Evolutionary conservation across 2,329 filamentous ascomycete species (phyloP).

Genomic region (Neophaeococcomyces aloes): DNA sequence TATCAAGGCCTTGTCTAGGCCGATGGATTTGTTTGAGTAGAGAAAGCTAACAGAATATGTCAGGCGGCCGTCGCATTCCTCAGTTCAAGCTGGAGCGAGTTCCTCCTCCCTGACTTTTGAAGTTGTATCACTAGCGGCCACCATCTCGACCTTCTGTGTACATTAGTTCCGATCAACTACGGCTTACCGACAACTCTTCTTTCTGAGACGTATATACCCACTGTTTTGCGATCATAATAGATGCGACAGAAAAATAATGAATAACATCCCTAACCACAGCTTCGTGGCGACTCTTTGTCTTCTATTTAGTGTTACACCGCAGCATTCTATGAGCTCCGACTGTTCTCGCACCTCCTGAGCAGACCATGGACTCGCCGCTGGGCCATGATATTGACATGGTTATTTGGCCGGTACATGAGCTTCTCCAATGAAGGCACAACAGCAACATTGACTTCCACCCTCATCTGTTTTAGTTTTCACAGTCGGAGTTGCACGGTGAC

Average conservation of each 20-base stretch:
- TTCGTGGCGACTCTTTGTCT: background rate
- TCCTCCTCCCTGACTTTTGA: slow-evolving; percentile 49
- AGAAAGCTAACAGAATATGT: slow-evolving; percentile 6
- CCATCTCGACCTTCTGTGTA: background rate
- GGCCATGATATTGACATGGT: too few relatives aligned
- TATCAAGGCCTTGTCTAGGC: background rate
- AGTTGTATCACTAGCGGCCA: background rate
- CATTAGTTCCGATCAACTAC: background rate
- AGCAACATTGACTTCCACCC: too few relatives aligned
- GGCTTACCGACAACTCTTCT: background rate
- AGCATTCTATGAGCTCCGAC: too few relatives aligned
- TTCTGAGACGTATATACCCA: background rate
- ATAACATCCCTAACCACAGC: too few relatives aligned
- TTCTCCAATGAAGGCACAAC: too few relatives aligned
- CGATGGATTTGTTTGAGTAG: slow-evolving; percentile 4
- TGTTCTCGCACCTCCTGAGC: too few relatives aligned
- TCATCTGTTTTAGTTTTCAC: too few relatives aligned
- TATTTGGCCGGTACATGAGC: too few relatives aligned
- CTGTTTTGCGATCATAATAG: background rate
- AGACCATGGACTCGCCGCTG: too few relatives aligned
- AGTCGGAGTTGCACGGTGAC: too few relatives aligned
- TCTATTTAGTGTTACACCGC: too few relatives aligned
- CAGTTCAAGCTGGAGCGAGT: slow-evolving; percentile 56
- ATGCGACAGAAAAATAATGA: background rate
- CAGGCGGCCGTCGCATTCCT: slow-evolving; percentile 57